Conservation (phyloP, 2,329 filamentous ascomycete species). For the Botrytis fragariae region DNA sequence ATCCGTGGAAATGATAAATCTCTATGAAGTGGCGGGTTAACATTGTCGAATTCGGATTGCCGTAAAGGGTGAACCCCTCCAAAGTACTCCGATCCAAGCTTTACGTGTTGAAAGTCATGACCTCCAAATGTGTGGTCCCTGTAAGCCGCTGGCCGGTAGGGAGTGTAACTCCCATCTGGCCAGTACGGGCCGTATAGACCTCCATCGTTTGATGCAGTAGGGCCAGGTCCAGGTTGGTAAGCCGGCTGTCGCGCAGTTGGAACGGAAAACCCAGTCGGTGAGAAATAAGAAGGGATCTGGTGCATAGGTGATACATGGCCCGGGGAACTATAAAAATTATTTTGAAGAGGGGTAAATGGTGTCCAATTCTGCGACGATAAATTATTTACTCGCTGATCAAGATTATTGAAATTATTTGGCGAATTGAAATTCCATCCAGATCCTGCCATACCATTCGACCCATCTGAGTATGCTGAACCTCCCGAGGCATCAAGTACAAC, state of each 20-base stretch:
- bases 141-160: constrained; percentile 57
- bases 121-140: constrained; percentile 48
- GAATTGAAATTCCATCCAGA: constrained; percentile 6
- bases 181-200: constrained; percentile 61
- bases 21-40: constrained; percentile 3
- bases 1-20: constrained; percentile 11
- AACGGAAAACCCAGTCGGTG: constrained; percentile 47
- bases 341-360: constrained; percentile 26
- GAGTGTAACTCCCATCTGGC: constrained; percentile 54
- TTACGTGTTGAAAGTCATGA: constrained; percentile 15
- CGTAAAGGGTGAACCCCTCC: constrained; percentile 12
- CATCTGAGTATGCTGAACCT: constrained; percentile 22
- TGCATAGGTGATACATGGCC: constrained; percentile 31
- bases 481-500: constrained; percentile 64
- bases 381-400: constrained; percentile 20
- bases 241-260: constrained; percentile 59
- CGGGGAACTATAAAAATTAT: constrained; percentile 29
- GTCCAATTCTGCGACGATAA: constrained; percentile 8
- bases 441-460: constrained; percentile 16
- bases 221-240: constrained; percentile 55
- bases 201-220: constrained; percentile 55
- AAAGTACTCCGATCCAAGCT: constrained; percentile 16
- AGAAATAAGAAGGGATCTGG: constrained; percentile 31
- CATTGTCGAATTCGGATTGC: constrained; percentile 21
- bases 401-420: constrained; percentile 23